Conservation (phyloP, 306 rosid species). For the Hippophae gyantsensis region DNA sequence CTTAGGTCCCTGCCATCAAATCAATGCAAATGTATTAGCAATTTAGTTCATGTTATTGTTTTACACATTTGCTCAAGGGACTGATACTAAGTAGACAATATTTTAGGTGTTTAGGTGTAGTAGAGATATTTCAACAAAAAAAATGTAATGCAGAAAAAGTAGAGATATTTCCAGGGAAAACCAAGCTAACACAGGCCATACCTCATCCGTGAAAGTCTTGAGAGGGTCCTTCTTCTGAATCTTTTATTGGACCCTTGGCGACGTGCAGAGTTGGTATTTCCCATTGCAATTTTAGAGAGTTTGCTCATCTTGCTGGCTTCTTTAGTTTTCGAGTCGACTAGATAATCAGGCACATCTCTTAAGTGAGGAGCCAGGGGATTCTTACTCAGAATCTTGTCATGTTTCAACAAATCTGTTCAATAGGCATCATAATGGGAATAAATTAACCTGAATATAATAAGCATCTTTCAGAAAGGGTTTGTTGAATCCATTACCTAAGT, state of each 20-base stretch:
- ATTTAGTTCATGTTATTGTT: background rate
- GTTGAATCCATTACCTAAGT: slow-evolving; percentile 40
- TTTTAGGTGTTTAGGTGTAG: background rate
- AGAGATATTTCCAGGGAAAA: background rate
- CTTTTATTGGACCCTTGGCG: slow-evolving; percentile 4
- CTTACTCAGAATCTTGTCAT: slow-evolving; percentile 89
- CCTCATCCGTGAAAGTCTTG: slow-evolving; percentile 23
- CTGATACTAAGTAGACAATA: background rate
- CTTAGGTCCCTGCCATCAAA: slow-evolving; percentile 9
- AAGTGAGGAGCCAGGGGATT: slow-evolving; percentile 74
- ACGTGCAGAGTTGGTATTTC: slow-evolving; percentile 7
- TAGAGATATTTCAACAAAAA: background rate
- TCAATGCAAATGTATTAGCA: background rate
- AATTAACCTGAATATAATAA: background rate
- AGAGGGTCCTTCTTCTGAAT: slow-evolving; percentile 21
- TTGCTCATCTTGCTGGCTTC: slow-evolving; percentile 69
- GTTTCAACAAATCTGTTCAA: slow-evolving; percentile 77
- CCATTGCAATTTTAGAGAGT: slow-evolving; percentile 57
- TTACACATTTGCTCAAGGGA: background rate
- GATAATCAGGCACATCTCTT: slow-evolving; percentile 74
- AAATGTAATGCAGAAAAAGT: background rate
- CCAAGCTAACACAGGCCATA: background rate
- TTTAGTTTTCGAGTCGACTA: slow-evolving; percentile 58
- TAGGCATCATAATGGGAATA: background rate
- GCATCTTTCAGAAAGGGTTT: background rate